Evolutionary conservation across 2,329 filamentous ascomycete species (phyloP), one percentile per base, ranked within the genome.

Genomic region (Diaporthe longicolla): DNA sequence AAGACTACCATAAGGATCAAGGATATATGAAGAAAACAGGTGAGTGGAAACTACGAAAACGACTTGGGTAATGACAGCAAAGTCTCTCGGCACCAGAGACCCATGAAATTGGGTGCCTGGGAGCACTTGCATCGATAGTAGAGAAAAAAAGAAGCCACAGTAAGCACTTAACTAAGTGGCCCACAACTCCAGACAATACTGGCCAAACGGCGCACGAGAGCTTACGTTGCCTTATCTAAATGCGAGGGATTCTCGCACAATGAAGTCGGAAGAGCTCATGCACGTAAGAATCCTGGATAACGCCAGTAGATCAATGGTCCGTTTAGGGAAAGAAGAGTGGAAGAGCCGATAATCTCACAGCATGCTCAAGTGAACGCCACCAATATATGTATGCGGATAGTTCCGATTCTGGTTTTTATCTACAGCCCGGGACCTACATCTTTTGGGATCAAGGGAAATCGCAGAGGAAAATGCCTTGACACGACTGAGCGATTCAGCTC

Each of bases 1-100:
- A 55, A 55, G 52, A 55, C 52, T 15, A 17, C 54, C 15, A 21
- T 11, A 57, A 35, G 0, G 17, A 17, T 57, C 11, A 32, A 21
- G 32, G 15, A 57, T 57, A 57, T 57, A 57, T 57, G 54, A 57
- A 57, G 54, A 57, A 57, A 57, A 57, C 17, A 26, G 26, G 6
- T 57, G 15, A 32, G 26, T 17, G 26, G 17, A 6, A 19, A 26
- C 54, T 57, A 26, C 17, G 54, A 57, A 57, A 57, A 32, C 4
- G 2, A 15, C 17, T 32, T 17, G 2, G 32, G 54, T 57, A 32
- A 57, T 32, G 21, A 57, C 26, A 57, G 21, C 3, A 35, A 57
- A 57, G 32, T 0, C 29, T 57, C 54, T 32, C 6, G 17, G 2
- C 26, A 21, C 54, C 7, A 57, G 32, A 35, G 26, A 40, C 21